These are phyloP conservation scores for Hypomontagnella submonticulosa DNA, from an alignment of 495 filamentous ascomycete species.

Conservation along the genomic window DNA sequence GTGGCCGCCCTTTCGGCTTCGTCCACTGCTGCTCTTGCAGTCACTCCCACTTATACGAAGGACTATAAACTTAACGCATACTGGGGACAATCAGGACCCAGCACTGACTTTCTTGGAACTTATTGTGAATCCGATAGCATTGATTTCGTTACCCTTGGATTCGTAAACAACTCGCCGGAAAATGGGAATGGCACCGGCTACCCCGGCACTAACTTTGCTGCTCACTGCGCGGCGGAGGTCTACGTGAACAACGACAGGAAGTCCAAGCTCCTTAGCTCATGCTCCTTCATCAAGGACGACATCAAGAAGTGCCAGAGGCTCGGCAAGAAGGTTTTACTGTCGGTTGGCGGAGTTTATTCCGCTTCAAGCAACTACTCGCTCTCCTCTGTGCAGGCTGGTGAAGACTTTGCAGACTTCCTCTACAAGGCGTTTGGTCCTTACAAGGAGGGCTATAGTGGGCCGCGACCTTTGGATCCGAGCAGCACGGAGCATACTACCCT, in stretches of 20 bases:
- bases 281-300: constrained; percentile 59
- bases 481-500: constrained; percentile 56
- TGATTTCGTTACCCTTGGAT: constrained; percentile 56
- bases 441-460: constrained; percentile 47
- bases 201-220: constrained; percentile 56
- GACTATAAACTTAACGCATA: constrained; percentile 44
- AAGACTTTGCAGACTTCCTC: constrained; percentile 68
- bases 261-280: constrained; percentile 54
- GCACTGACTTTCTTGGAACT: constrained; percentile 41
- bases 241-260: constrained; percentile 47
- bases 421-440: constrained; percentile 74
- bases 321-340: constrained; percentile 73
- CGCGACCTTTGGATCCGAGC: constrained; percentile 69
- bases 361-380: constrained; percentile 54
- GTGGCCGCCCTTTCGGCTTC: constrained; percentile 49
- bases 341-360: constrained; percentile 63
- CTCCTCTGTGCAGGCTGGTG: constrained; percentile 61
- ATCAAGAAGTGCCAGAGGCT: constrained; percentile 70
- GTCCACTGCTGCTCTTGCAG: constrained; percentile 35
- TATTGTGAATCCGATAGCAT: constrained; percentile 51
- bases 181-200: constrained; percentile 48
- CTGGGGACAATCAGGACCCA: constrained; percentile 47
- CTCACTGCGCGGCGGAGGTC: constrained; percentile 49
- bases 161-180: constrained; percentile 56
- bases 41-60: constrained; percentile 41